Conservation (phyloP, 768 basidiomycete species). For the Trametes sanguinea region DNA sequence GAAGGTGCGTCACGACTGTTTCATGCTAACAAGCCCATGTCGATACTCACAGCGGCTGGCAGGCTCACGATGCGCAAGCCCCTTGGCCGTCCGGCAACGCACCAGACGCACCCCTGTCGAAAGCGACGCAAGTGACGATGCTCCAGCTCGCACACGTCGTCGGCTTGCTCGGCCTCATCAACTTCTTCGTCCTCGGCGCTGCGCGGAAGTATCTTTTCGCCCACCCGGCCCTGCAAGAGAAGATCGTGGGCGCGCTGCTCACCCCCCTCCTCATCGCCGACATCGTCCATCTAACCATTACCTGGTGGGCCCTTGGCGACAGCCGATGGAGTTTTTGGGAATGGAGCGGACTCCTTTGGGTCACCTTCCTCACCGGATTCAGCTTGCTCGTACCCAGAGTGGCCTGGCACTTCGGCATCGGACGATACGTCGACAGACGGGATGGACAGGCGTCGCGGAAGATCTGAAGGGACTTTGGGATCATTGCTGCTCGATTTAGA, state of each 20-base stretch:
- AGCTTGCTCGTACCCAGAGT: slow-evolving; percentile 68
- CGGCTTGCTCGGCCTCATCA: slow-evolving; percentile 70
- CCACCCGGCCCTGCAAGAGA: slow-evolving; percentile 70
- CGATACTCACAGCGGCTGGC: background rate
- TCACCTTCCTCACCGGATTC: slow-evolving; percentile 62
- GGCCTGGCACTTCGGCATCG: slow-evolving; percentile 75
- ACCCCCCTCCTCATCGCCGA: slow-evolving; percentile 73
- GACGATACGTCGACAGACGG: slow-evolving; percentile 67
- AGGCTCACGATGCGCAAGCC: slow-evolving; percentile 77
- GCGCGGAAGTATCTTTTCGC: slow-evolving; percentile 58
- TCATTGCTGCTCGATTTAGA: background rate
- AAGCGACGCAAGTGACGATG: slow-evolving; percentile 67
- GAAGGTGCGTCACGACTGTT: slow-evolving; percentile 41
- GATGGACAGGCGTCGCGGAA: slow-evolving; percentile 43
- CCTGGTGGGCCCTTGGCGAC: slow-evolving; percentile 77
- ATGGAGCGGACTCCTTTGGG: slow-evolving; percentile 74
- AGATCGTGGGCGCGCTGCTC: slow-evolving; percentile 62
- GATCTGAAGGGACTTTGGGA: slow-evolving; percentile 12
- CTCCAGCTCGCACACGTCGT: slow-evolving; percentile 80
- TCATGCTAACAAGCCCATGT: no score
- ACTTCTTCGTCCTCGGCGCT: slow-evolving; percentile 64
- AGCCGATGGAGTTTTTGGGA: slow-evolving; percentile 57
- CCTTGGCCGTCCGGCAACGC: slow-evolving; percentile 59
- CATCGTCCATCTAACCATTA: slow-evolving; percentile 62
- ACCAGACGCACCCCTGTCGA: slow-evolving; percentile 54